Evolutionary conservation across 208 protist genomes (phyloP).

Genomic region (Trypanosoma caninum): DNA sequence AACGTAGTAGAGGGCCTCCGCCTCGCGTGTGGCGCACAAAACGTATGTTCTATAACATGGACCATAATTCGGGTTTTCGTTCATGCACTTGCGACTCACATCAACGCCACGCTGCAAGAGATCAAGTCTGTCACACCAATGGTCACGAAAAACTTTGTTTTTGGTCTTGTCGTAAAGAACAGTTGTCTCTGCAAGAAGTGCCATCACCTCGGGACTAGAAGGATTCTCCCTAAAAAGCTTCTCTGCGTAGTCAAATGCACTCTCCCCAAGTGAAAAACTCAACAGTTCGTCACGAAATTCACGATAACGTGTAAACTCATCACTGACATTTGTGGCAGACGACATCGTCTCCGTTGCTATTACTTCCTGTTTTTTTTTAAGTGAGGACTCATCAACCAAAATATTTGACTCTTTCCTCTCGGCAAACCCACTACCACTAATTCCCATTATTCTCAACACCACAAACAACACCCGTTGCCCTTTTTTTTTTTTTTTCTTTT

Average conservation of each 20-base stretch:
- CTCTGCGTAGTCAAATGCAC: constrained; percentile 77
- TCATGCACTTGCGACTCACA: constrained; percentile 86
- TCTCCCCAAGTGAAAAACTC: constrained; percentile 69
- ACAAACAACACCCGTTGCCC: too few relatives aligned
- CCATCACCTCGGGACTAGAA: constrained; percentile 78
- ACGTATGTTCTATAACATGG: constrained; percentile 85
- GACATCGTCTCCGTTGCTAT: background rate
- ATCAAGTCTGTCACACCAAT: constrained; percentile 84
- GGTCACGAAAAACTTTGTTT: constrained; percentile 70
- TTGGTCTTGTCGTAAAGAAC: constrained; percentile 81
- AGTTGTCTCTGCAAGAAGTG: constrained; percentile 74
- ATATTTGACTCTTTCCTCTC: background rate
- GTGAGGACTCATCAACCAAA: background rate
- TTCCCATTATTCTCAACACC: too few relatives aligned
- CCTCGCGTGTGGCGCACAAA: constrained; percentile 65
- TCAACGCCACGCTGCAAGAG: constrained; percentile 82
- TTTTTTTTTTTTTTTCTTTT: too few relatives aligned
- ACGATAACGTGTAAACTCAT: constrained; percentile 40
- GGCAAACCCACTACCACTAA: too few relatives aligned
- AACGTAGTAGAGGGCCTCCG: constrained; percentile 78
- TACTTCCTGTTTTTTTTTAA: constrained; percentile 2
- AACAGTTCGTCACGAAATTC: constrained; percentile 78
- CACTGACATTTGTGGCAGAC: background rate
- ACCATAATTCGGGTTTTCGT: constrained; percentile 76
- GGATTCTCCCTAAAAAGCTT: constrained; percentile 58